Evolutionary conservation across 2,329 filamentous ascomycete species (phyloP).

Genomic region (Chaetoscypha palmicola): DNA sequence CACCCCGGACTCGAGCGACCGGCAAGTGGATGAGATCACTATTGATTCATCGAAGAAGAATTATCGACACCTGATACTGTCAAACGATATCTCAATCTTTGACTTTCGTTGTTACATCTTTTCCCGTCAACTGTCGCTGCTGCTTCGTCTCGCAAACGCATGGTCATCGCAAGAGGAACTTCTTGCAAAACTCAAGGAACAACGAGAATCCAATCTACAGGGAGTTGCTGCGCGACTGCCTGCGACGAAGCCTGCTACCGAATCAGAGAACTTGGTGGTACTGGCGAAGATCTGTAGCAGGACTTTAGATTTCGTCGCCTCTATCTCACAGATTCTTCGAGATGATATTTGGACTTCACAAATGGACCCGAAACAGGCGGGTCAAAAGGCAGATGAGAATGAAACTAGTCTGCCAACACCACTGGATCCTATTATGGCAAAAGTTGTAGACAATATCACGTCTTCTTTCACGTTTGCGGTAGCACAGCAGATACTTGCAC

Average conservation of each 20-base stretch:
- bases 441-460: constrained; percentile 65
- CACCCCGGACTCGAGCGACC: constrained; percentile 29
- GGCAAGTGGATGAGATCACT: constrained; percentile 48
- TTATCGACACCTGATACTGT: constrained; percentile 85
- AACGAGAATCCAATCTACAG: constrained; percentile 51
- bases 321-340: constrained; percentile 71
- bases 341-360: constrained; percentile 66
- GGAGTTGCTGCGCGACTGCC: constrained; percentile 48
- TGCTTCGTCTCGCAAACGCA: constrained; percentile 76
- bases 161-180: constrained; percentile 56
- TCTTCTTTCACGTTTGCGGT: constrained; percentile 73
- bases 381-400: constrained; percentile 29
- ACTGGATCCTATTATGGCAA: constrained; percentile 35
- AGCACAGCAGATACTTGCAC: constrained; percentile 67
- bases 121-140: constrained; percentile 73
- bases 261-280: constrained; percentile 66
- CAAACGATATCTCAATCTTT: constrained; percentile 92
- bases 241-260: constrained; percentile 44
- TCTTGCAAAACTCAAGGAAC: constrained; percentile 53
- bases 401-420: neutral
- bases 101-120: constrained; percentile 96
- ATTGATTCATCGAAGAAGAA: constrained; percentile 64
- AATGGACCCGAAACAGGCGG: constrained; percentile 8
- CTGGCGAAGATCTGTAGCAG: constrained; percentile 83
- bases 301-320: constrained; percentile 76